Evolutionary conservation across 1,284 basidiomycete genomes (phyloP).

Genomic region (Rhodofomes roseus): DNA sequence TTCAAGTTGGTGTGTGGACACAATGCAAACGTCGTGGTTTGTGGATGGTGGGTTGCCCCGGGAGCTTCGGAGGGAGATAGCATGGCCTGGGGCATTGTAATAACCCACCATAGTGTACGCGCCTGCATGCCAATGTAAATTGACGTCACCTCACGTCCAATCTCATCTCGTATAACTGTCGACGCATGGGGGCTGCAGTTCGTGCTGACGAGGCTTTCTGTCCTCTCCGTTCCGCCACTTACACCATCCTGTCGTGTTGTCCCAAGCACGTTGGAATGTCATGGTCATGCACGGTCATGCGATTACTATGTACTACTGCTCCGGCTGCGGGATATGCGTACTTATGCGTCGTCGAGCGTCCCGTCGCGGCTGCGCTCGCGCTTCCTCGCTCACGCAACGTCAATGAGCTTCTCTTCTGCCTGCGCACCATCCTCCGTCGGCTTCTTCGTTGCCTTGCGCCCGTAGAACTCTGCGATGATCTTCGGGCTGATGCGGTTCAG

Average conservation of each 20-base stretch:
- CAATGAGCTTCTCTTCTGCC: constrained; percentile 60
- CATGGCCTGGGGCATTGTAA: background rate
- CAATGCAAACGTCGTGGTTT: background rate
- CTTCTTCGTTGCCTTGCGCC: constrained; percentile 69
- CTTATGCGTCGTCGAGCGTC: background rate
- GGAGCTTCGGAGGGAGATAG: constrained; percentile 2
- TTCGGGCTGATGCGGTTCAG: constrained; percentile 94
- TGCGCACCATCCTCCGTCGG: constrained; percentile 43
- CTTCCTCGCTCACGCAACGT: constrained; percentile 31
- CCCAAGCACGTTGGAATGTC: constrained; percentile 5
- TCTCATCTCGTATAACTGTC: background rate
- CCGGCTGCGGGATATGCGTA: constrained; percentile 1
- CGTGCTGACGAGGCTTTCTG: background rate
- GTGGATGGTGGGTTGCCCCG: background rate
- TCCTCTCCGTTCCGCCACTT: constrained; percentile 1
- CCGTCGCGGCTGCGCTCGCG: background rate
- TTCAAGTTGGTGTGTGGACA: background rate
- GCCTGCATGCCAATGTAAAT: background rate
- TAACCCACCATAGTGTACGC: background rate
- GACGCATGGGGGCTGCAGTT: background rate
- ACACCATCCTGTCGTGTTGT: background rate
- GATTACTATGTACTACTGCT: constrained; percentile 2
- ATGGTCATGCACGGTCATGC: constrained; percentile 6
- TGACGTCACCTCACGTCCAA: constrained; percentile 5
- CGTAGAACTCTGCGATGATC: constrained; percentile 86